These are phyloP conservation scores for Astrephomene gubernaculifera DNA, from an alignment of 139 green algal genomes.

Conservation along the genomic window DNA sequence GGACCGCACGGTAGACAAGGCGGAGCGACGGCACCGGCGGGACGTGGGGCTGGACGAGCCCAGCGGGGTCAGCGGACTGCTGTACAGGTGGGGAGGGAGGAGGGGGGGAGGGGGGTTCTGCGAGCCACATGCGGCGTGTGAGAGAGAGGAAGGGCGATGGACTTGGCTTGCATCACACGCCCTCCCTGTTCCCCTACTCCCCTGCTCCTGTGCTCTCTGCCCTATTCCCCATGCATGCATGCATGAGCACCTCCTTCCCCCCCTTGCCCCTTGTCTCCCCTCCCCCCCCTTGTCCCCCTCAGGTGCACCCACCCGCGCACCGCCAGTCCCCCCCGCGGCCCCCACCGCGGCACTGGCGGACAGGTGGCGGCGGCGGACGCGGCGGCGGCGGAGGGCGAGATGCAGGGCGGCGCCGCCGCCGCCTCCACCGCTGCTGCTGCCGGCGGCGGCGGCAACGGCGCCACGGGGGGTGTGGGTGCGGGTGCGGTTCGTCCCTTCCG, in stretches of 20 bases:
- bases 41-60: conserved; percentile 30
- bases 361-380: conserved; percentile 8
- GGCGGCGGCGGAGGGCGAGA: not conserved
- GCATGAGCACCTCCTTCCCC: no score
- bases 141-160: no score
- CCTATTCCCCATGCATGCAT: no score
- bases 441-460: not conserved
- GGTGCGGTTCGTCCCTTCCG: conserved; percentile 20
- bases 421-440: not conserved
- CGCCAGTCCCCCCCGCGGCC: conserved; percentile 8
- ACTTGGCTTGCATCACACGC: no score
- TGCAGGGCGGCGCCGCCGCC: not conserved
- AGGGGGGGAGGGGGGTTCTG: not conserved
- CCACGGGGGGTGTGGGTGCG: not conserved
- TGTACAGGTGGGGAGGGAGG: conserved; percentile 33
- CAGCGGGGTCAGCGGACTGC: conserved; percentile 38
- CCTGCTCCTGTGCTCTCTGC: no score
- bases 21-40: conserved; percentile 34
- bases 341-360: not conserved
- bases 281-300: not conserved
- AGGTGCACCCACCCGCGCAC: conserved; percentile 54
- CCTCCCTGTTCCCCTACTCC: no score
- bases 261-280: not conserved
- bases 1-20: conserved; percentile 5
- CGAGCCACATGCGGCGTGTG: no score